These are phyloP conservation scores for Cephaloascus albidus DNA, from an alignment of 805 yeast genomes.

Conservation along the genomic window DNA sequence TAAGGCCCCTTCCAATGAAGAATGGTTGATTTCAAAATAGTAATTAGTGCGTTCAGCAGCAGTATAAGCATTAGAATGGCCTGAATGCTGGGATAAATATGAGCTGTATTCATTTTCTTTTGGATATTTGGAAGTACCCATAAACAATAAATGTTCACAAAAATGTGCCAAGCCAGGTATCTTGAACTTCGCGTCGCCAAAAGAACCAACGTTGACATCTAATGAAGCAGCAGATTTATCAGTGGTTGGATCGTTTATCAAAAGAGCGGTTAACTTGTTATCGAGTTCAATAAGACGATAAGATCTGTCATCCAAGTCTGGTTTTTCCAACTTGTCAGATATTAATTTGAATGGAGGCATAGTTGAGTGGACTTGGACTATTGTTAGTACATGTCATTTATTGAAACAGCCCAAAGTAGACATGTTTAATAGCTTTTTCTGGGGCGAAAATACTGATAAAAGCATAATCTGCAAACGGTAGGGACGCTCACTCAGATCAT, in stretches of 20 bases:
- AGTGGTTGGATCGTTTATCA: conserved; percentile 60
- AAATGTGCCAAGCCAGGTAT: conserved; percentile 77
- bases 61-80: conserved; percentile 88
- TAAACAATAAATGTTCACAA: conserved; percentile 53
- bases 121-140: conserved; percentile 76
- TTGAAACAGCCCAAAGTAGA: too few species aligned
- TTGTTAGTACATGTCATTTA: too few species aligned
- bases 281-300: conserved; percentile 57
- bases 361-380: too few species aligned
- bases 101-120: conserved; percentile 65
- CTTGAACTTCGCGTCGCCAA: conserved; percentile 48
- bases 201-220: conserved; percentile 73
- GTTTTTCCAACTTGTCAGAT: conserved; percentile 18
- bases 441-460: too few species aligned
- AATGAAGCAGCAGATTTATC: conserved; percentile 75
- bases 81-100: conserved; percentile 76
- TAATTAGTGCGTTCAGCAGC: conserved; percentile 85
- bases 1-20: conserved; percentile 74
- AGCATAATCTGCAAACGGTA: too few species aligned
- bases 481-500: too few species aligned
- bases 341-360: conserved; percentile 1
- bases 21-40: conserved; percentile 74
- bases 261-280: conserved; percentile 49
- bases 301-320: conserved; percentile 60
- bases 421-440: too few species aligned